These are phyloP conservation scores for Ustilago bromivora DNA, from an alignment of 1,284 basidiomycete genomes.

Conservation along the genomic window DNA sequence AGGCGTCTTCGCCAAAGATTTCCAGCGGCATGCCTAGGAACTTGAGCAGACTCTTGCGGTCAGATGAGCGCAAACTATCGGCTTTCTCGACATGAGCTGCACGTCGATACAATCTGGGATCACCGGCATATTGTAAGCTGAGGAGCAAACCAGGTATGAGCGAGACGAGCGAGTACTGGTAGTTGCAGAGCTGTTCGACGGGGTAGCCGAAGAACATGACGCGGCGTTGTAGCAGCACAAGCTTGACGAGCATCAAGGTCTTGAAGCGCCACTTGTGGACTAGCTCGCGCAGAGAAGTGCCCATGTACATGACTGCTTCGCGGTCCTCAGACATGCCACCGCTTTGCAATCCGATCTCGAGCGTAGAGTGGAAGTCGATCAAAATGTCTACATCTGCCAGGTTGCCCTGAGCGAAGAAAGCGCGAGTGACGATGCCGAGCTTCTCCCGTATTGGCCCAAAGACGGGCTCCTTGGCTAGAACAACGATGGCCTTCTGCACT, in stretches of 20 bases:
- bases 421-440: slow-evolving; percentile 88
- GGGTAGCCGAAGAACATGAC: slow-evolving; percentile 98
- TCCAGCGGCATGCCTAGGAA: slow-evolving; percentile 92
- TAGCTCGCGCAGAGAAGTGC: slow-evolving; percentile 89
- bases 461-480: slow-evolving; percentile 77
- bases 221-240: slow-evolving; percentile 82
- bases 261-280: slow-evolving; percentile 93
- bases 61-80: slow-evolving; percentile 84
- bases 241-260: slow-evolving; percentile 92
- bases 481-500: slow-evolving; percentile 97
- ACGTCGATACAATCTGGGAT: slow-evolving; percentile 78
- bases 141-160: slow-evolving; percentile 78
- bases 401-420: slow-evolving; percentile 69
- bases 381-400: slow-evolving; percentile 65
- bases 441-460: slow-evolving; percentile 78
- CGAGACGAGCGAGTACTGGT: slow-evolving; percentile 87
- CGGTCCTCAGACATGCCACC: slow-evolving; percentile 51
- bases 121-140: slow-evolving; percentile 89
- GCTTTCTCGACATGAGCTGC: slow-evolving; percentile 36
- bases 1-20: slow-evolving; percentile 76
- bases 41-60: slow-evolving; percentile 87
- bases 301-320: slow-evolving; percentile 79
- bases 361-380: slow-evolving; percentile 67
- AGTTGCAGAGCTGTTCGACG: slow-evolving; percentile 94
- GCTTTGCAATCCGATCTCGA: slow-evolving; percentile 63